Conservation (phyloP, 805 yeast species). For the Tetrapisispora arboricola region DNA sequence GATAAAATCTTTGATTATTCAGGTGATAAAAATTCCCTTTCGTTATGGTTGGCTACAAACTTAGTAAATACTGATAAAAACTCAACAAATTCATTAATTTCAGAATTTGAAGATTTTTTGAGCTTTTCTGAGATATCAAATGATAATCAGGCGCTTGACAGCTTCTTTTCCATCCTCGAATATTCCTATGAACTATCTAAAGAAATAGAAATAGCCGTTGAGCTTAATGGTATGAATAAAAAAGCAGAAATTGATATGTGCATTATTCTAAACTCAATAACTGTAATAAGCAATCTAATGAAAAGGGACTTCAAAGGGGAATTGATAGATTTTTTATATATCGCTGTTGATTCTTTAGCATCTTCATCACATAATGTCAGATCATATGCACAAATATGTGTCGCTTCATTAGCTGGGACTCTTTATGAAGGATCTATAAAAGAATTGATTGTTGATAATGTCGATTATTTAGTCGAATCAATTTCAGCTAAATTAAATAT, state of each 20-base stretch:
- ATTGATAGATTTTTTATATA: slow-evolving; percentile 60
- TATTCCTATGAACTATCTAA: slow-evolving; percentile 36
- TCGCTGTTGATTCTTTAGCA: slow-evolving; percentile 65
- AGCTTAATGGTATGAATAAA: slow-evolving; percentile 9
- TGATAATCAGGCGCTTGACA: slow-evolving; percentile 7
- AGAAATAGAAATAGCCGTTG: slow-evolving; percentile 17
- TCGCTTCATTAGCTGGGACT: slow-evolving; percentile 38
- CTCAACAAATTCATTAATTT: no score
- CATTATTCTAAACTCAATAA: slow-evolving; percentile 14
- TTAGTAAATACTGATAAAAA: slow-evolving; percentile 12
- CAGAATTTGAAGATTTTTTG: slow-evolving; percentile 3
- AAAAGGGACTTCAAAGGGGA: slow-evolving; percentile 39
- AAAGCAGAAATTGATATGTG: slow-evolving; percentile 18
- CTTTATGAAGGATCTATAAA: slow-evolving; percentile 49
- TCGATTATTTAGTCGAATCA: slow-evolving; percentile 73
- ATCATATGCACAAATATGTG: slow-evolving; percentile 43
- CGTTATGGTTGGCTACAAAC: slow-evolving; percentile 33
- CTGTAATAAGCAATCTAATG: slow-evolving; percentile 8
- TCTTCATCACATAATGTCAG: slow-evolving; percentile 38
- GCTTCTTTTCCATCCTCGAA: slow-evolving; percentile 28
- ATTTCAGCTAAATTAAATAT: slow-evolving; percentile 62
- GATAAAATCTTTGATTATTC: slow-evolving; percentile 14
- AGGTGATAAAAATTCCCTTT: slow-evolving; percentile 8
- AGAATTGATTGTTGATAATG: slow-evolving; percentile 49
- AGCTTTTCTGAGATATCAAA: slow-evolving; percentile 6